Evolutionary conservation across 108 stramenopile genomes (phyloP), one percentile per base, ranked within the genome.

Genomic region (Discostella pseudostelligera): DNA sequence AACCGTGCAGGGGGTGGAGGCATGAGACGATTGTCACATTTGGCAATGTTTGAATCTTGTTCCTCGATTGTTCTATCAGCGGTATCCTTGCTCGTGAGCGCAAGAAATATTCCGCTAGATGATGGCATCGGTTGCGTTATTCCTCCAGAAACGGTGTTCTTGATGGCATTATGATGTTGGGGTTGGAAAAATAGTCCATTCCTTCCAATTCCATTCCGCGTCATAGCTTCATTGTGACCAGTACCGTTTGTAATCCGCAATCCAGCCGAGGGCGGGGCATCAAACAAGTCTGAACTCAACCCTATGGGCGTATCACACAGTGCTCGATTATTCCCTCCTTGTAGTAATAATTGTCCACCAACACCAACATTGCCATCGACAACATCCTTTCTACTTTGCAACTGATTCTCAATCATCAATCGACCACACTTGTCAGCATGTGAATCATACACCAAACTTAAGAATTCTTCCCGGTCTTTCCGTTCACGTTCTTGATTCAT

Each of bases 401-500:
- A 37, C 35, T 24, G 5, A 11, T 46, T 36, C 24, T 67, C 60
- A 24, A 74, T 74, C 29, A 20, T 12, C 43, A 78, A n/a, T n/a
- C 66, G 40, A 19, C 69, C 73, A 26, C 28, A 17, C 50, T 65
- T 71, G 25, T 72, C 64, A 8, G 73, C 79, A 9, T 13, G 26
- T 3, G 75, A 44, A 9, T 59, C 45, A 62, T 67, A 83, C 21
- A 78, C 56, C 1, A 68, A 20, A 0, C 62, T 50, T 22, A 90
- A 26, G 21, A 44, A 46, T 13, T 67, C 51, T 39, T 84, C 67
- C 26, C 84, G 64, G 39, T 78, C 78, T 48, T 59, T 59, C 28
- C 79, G 36, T 63, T 93, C 86, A 44, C 47, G 28, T 51, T 77
- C 78, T 70, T 83, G 83, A 37, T 79, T 81, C 19, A 42, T 40